Percentiles rank a stretch among this genome's conserved stretches.
Evolutionary conservation across 2,329 filamentous ascomycete genomes (phyloP).

Genomic region (Incumbomyces lentus): DNA sequence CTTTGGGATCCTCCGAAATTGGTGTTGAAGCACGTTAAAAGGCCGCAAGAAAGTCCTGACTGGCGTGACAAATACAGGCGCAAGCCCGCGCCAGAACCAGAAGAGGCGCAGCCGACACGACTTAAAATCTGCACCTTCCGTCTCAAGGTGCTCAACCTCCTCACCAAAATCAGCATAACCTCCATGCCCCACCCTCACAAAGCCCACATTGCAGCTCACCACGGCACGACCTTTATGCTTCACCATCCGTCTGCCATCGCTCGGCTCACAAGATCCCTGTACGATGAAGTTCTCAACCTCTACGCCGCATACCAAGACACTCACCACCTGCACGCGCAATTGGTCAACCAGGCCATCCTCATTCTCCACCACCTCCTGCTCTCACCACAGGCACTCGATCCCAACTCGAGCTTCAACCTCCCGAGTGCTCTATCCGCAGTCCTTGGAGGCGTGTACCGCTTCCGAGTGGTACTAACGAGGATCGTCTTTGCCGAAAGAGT

Average conservation of each 20-base stretch:
- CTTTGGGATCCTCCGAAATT: slow-evolving; percentile 41
- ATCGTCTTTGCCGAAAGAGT: slow-evolving; percentile 77
- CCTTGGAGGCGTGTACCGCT: slow-evolving; percentile 67
- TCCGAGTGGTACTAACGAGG: slow-evolving; percentile 67
- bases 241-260: slow-evolving; percentile 60
- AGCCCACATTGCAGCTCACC: slow-evolving; percentile 50
- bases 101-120: slow-evolving; percentile 29
- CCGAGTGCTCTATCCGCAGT: slow-evolving; percentile 60
- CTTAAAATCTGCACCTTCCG: slow-evolving; percentile 30
- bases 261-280: slow-evolving; percentile 62
- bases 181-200: slow-evolving; percentile 29
- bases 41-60: not conserved
- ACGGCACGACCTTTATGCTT: slow-evolving; percentile 54
- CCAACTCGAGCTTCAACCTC: slow-evolving; percentile 46
- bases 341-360: slow-evolving; percentile 52
- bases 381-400: not conserved
- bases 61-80: too few species aligned
- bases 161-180: slow-evolving; percentile 33
- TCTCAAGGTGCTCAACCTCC: slow-evolving; percentile 34
- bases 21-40: not conserved
- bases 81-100: slow-evolving; percentile 7
- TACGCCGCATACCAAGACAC: slow-evolving; percentile 41
- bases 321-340: slow-evolving; percentile 35
- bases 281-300: slow-evolving; percentile 57
- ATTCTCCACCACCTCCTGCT: slow-evolving; percentile 50